Percentiles rank a stretch among this genome's conserved stretches.
phyloP scores from a whole-genome alignment of 495 filamentous ascomycete species.

The Trichoderma orchidacearum region DNA sequence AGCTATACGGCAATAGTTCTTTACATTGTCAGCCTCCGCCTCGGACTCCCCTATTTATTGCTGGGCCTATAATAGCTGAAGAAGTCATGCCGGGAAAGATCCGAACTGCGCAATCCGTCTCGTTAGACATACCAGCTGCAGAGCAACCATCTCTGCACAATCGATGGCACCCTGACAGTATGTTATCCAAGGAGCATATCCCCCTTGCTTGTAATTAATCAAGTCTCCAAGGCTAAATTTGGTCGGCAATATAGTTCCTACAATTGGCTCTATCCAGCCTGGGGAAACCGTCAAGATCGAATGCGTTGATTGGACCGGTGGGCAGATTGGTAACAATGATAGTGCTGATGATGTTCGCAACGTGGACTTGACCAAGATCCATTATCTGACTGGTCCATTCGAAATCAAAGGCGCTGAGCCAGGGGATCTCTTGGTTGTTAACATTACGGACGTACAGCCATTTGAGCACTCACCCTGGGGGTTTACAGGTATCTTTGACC shows the following conservation, averaged over 20 bases:
- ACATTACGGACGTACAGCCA: conserved; percentile 94
- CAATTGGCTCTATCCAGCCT: conserved; percentile 60
- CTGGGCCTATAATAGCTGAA: too few relatives aligned
- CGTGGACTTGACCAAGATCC: conserved; percentile 70
- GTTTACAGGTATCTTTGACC: conserved; percentile 76
- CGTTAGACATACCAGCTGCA: conserved; percentile 60
- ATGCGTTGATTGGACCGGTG: conserved; percentile 80
- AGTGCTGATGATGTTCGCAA: conserved; percentile 77
- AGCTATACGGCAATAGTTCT: not conserved
- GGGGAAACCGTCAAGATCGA: conserved; percentile 90
- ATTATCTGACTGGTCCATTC: conserved; percentile 87
- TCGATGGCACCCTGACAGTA: conserved; percentile 89
- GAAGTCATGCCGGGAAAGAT: conserved; percentile 22
- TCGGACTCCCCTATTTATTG: too few relatives aligned
- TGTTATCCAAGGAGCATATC: conserved; percentile 5
- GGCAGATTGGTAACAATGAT: conserved; percentile 83
- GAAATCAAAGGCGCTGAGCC: conserved; percentile 78
- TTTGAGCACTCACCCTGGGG: conserved; percentile 83
- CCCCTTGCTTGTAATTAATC: too few relatives aligned
- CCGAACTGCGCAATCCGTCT: conserved; percentile 63
- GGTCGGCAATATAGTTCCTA: conserved; percentile 47
- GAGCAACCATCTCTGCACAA: conserved; percentile 74
- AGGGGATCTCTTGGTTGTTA: conserved; percentile 75
- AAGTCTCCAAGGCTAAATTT: not conserved
- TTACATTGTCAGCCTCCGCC: too few relatives aligned